Evolutionary conservation across 1,139 yeast species (phyloP).

Genomic region (Candida buenavistaensis): DNA sequence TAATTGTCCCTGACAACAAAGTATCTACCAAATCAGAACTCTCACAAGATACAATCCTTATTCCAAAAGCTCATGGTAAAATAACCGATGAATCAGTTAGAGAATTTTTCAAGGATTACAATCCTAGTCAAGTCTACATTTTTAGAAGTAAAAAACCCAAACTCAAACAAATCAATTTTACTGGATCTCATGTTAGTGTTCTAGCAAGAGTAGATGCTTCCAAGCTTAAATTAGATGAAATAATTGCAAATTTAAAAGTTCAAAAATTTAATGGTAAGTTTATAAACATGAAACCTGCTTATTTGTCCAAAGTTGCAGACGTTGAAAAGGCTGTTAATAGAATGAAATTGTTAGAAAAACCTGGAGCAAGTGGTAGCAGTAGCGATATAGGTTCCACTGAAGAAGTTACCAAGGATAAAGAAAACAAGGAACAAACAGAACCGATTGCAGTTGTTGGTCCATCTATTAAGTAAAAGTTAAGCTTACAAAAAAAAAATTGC

Average conservation of each 20-base stretch:
- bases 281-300: constrained; percentile 42
- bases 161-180: constrained; percentile 14
- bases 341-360: constrained; percentile 3
- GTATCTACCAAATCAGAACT: constrained; percentile 5
- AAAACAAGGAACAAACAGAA: not conserved
- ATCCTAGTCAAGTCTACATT: constrained; percentile 49
- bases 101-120: constrained; percentile 42
- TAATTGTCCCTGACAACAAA: constrained; percentile 2
- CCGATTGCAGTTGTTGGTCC: no score
- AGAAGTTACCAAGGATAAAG: not conserved
- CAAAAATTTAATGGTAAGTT: constrained; percentile 29
- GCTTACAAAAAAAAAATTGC: not conserved
- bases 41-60: constrained; percentile 53
- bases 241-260: constrained; percentile 37
- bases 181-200: constrained; percentile 42
- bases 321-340: constrained; percentile 32
- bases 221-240: constrained; percentile 40
- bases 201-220: constrained; percentile 49
- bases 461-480: not conserved
- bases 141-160: constrained; percentile 29
- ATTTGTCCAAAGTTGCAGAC: constrained; percentile 40
- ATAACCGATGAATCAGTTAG: constrained; percentile 43
- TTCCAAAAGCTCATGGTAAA: constrained; percentile 43
- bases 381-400: not conserved
- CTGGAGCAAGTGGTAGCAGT: constrained; percentile 1